Percentiles rank a stretch among this genome's conserved stretches.
These are phyloP conservation scores for Sclerotinia spermophila DNA, from an alignment of 2,329 filamentous ascomycete species.

Conservation along the genomic window DNA sequence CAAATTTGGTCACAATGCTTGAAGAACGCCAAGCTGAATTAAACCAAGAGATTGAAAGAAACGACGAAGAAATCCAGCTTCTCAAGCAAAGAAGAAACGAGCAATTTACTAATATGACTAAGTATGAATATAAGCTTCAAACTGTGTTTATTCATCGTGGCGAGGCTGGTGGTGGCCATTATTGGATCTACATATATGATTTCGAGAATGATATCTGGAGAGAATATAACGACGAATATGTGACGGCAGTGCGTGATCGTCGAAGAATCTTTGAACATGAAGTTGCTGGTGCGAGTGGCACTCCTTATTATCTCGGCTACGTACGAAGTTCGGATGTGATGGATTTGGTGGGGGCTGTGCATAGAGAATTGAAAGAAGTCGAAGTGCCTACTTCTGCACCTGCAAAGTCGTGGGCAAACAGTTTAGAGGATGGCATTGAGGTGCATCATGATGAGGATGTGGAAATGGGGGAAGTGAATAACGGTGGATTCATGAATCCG, in stretches of 20 bases:
- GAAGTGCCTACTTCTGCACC: constrained; percentile 16
- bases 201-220: constrained; percentile 80
- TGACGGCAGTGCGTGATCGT: constrained; percentile 63
- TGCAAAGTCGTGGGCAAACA: constrained; percentile 11
- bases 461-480: constrained; percentile 15
- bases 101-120: constrained; percentile 61
- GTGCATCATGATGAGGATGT: constrained; percentile 19
- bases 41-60: constrained; percentile 44
- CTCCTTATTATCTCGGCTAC: constrained; percentile 81
- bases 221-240: constrained; percentile 86
- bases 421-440: constrained; percentile 17
- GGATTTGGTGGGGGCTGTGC: constrained; percentile 55
- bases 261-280: constrained; percentile 66
- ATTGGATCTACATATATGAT: constrained; percentile 92
- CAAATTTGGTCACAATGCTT: constrained; percentile 42
- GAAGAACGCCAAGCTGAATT: constrained; percentile 44
- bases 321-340: constrained; percentile 65
- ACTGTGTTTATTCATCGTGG: constrained; percentile 91
- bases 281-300: constrained; percentile 58
- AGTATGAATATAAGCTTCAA: constrained; percentile 76
- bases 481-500: constrained; percentile 29
- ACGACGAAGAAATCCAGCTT: constrained; percentile 47
- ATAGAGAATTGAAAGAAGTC: constrained; percentile 39
- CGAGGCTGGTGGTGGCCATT: constrained; percentile 72
- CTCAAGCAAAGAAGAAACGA: constrained; percentile 41